Conservation (phyloP, 2,329 filamentous ascomycete genomes). For the Chalaropsis ovoidea region DNA sequence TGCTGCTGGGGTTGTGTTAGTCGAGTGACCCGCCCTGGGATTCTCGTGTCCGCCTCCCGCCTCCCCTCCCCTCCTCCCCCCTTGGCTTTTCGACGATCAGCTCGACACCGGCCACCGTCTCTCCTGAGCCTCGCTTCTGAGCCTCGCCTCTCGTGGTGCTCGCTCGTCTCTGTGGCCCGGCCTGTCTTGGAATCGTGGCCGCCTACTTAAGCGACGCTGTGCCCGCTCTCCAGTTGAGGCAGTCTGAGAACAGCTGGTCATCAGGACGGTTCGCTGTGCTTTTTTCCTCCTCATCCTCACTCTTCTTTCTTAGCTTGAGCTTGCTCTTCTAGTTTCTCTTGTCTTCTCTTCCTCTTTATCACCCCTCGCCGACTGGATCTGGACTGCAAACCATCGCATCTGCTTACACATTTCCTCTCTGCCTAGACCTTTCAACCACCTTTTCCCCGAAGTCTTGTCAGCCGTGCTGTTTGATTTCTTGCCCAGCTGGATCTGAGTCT, state of each 20-base stretch:
- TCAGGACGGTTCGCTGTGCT: not conserved
- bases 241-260: not conserved
- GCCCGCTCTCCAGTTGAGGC: not conserved
- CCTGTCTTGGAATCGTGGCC: not conserved
- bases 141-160: not conserved
- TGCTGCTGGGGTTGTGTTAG: constrained; percentile 1
- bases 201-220: not conserved
- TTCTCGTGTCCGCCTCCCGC: not conserved
- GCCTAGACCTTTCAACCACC: constrained; percentile 13
- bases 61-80: not conserved
- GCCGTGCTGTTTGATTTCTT: constrained; percentile 20
- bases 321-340: not conserved
- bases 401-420: constrained; percentile 12
- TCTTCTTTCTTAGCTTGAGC: not conserved
- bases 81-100: constrained; percentile 5
- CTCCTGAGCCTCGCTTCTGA: not conserved
- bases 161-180: not conserved
- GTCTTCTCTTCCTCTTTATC: not conserved
- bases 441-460: constrained; percentile 10
- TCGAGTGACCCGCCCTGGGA: not conserved
- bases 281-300: not conserved
- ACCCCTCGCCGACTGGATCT: not conserved
- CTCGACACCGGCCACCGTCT: constrained; percentile 2
- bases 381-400: constrained; percentile 3
- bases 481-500: constrained; percentile 19